Evolutionary conservation across 2,329 filamentous ascomycete species (phyloP), one percentile per base, ranked within the genome.

Genomic region (Neofusicoccum umdonicola): DNA sequence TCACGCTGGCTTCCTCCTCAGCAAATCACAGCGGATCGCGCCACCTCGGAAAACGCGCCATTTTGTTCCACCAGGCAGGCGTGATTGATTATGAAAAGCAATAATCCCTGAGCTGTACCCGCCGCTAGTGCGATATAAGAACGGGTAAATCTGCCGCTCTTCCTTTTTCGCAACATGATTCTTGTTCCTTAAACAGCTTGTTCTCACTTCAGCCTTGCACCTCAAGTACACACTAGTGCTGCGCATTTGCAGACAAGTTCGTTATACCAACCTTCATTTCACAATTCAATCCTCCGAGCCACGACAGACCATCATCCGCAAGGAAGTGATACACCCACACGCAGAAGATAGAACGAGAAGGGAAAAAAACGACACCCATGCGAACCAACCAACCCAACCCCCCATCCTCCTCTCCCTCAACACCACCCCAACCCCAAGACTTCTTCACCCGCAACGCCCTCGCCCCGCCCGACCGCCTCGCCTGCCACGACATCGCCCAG

Each of bases 391-490:
- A 54, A 11, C 4, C 44, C 15, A 54, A 11, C 4, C 44, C 15
- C 27, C 48, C 34, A 19, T 31, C 8, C 7, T 4, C 34, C n/a
- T 22, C 22, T 0, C 19, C 19, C 19, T 22, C 19, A 22, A 3
- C 22, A 22, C 22, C 22, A 22, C 19, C 19, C 19, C 19, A 2
- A 22, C 19, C 19, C 19, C 19, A 54, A 27, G 52, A 57, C 52
- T 66, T 66, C 65, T 66, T 66, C 56, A 19, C 35, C 17, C 63
- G 63, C 41, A 65, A 67, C 48, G 41, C n/a, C 37, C 63, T 67
- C 13, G 19, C 42, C 13, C n/a, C 8, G 19, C 2, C 17, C 19
- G 63, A 65, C 42, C 42, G 31, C 8, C 15, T 57, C 19, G 5
- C 19, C 15, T 67, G 66, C 63, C 41, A 65, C 48, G 35, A 42